phyloP scores from a whole-genome alignment of 2,329 filamentous ascomycete genomes.

The Ustulina deusta region DNA sequence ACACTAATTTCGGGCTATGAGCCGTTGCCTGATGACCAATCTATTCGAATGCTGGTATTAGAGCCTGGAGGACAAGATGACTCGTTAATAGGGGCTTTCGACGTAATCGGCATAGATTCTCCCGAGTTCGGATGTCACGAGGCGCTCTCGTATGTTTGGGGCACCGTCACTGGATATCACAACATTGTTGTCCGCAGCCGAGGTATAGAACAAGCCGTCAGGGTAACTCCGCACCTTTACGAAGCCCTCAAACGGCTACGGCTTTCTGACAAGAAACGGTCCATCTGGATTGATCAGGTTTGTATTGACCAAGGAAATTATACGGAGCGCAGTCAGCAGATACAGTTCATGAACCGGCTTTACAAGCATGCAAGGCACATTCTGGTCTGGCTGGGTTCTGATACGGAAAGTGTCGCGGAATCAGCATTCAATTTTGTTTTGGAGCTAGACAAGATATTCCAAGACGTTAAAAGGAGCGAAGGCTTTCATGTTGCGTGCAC shows the following conservation, averaged over 20 bases:
- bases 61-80: background rate
- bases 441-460: constrained; percentile 1
- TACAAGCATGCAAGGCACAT: background rate
- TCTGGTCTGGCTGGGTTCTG: constrained; percentile 7
- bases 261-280: background rate
- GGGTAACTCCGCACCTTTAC: background rate
- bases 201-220: background rate
- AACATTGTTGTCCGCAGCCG: background rate
- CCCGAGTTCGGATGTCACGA: constrained; percentile 1
- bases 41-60: background rate
- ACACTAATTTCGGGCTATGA: background rate
- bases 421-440: background rate
- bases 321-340: background rate
- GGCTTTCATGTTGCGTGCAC: background rate
- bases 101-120: background rate
- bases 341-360: constrained; percentile 14
- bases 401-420: background rate
- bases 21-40: background rate
- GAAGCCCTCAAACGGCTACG: background rate
- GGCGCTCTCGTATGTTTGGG: constrained; percentile 12
- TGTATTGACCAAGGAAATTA: constrained; percentile 8
- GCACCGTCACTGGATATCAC: background rate
- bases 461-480: background rate
- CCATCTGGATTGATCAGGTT: constrained; percentile 10
- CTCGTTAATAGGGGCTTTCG: background rate